These are phyloP conservation scores for California macrophylla DNA, from an alignment of 441 rosid genomes.

Conservation along the genomic window DNA sequence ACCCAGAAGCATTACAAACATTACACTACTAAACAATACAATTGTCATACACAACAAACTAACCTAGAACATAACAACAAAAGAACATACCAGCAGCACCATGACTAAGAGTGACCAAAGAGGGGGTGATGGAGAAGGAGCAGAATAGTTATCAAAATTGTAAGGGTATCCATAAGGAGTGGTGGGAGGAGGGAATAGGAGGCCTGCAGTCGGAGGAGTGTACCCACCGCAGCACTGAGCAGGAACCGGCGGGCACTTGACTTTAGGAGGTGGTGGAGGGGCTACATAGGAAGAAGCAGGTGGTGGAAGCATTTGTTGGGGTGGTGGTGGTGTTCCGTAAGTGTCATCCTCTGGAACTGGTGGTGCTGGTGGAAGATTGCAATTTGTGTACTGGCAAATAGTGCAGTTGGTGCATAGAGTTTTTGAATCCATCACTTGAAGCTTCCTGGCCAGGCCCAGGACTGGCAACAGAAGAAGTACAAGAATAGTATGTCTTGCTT, in stretches of 20 bases:
- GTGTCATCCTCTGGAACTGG: neutral
- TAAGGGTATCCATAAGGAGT: neutral
- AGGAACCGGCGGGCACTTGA: neutral
- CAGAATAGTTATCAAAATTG: neutral
- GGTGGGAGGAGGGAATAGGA: neutral
- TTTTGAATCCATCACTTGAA: neutral
- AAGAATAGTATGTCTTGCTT: neutral
- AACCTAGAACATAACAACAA: neutral
- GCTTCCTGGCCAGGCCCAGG: neutral
- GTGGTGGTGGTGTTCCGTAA: neutral
- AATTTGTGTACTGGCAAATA: neutral
- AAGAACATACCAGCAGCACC: neutral
- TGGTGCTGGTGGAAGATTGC: neutral
- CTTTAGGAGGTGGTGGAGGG: neutral
- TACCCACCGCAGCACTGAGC: neutral
- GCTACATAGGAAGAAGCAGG: too few relatives aligned
- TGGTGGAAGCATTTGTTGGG: neutral
- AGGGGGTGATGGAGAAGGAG: neutral
- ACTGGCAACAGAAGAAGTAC: neutral
- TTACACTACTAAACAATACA: neutral
- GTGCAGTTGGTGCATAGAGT: conserved; percentile 6
- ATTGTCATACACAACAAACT: too few relatives aligned
- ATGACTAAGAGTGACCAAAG: neutral
- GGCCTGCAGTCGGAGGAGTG: neutral
- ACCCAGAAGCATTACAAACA: neutral